Conservation (phyloP, 108 stramenopile genomes). For the Conticribra guillardii region DNA sequence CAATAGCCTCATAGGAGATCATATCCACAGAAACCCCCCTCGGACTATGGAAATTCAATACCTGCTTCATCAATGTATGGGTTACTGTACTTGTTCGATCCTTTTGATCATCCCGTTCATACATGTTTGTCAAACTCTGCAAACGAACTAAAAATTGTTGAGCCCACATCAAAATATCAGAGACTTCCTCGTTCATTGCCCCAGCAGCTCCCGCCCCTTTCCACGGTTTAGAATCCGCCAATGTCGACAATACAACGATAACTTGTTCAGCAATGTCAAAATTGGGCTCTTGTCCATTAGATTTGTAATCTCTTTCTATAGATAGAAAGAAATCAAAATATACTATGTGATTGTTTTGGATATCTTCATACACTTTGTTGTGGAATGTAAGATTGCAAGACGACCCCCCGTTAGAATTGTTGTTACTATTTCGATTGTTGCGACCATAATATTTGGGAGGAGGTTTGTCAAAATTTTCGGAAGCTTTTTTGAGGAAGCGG, state of each 20-base stretch:
- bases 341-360: neutral
- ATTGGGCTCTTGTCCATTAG: constrained; percentile 2
- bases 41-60: neutral
- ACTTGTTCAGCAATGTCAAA: constrained; percentile 10
- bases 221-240: constrained; percentile 14
- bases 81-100: constrained; percentile 8
- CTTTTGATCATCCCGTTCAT: neutral
- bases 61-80: constrained; percentile 11
- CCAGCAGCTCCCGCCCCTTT: neutral
- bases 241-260: constrained; percentile 8
- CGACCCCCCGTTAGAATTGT: neutral
- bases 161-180: constrained; percentile 5
- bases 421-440: neutral
- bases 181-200: constrained; percentile 11
- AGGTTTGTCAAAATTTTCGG: neutral
- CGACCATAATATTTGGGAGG: neutral
- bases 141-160: constrained; percentile 1
- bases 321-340: constrained; percentile 16
- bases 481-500: constrained; percentile 14
- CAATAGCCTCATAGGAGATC: constrained; percentile 7
- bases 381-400: constrained; percentile 13
- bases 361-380: constrained; percentile 12
- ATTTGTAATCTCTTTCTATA: constrained; percentile 9
- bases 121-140: constrained; percentile 7
- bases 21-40: neutral